Percentiles rank a stretch among this genome's conserved stretches.
phyloP scores from a whole-genome alignment of 176 grass and related monocot genomes.

The Oryza meridionalis region DNA sequence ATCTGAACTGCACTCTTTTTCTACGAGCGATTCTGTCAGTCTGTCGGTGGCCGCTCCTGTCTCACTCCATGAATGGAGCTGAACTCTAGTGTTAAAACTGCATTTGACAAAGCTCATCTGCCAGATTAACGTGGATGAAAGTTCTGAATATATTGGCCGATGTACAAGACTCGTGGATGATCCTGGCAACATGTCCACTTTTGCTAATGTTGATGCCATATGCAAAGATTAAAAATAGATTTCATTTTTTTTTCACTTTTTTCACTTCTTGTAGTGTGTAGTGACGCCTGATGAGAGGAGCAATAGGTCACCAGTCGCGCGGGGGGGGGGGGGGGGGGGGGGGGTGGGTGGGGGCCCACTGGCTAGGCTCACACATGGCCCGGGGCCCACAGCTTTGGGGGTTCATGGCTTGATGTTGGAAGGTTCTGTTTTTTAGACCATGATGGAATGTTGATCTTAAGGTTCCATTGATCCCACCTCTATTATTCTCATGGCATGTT shows the following conservation, averaged over 20 bases:
- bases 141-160: neutral
- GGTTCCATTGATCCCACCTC: neutral
- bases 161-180: neutral
- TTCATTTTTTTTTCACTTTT: neutral
- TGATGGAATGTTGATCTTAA: constrained; percentile 21
- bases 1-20: neutral
- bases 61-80: neutral
- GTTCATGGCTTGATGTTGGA: neutral
- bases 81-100: neutral
- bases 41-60: constrained; percentile 6
- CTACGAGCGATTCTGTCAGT: no score
- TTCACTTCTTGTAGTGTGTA: neutral
- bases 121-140: neutral
- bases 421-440: no score
- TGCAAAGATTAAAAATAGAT: neutral
- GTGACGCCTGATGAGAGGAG: constrained; percentile 27
- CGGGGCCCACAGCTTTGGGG: neutral
- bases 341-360: neutral
- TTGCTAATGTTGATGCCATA: neutral
- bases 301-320: constrained; percentile 5
- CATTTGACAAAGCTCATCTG: neutral
- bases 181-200: neutral
- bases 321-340: neutral
- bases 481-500: neutral
- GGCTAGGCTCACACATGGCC: neutral